Percentiles rank a stretch among this genome's conserved stretches.
These are phyloP conservation scores for Chlorella ohadii DNA, from an alignment of 139 green algal species.

Conservation along the genomic window DNA sequence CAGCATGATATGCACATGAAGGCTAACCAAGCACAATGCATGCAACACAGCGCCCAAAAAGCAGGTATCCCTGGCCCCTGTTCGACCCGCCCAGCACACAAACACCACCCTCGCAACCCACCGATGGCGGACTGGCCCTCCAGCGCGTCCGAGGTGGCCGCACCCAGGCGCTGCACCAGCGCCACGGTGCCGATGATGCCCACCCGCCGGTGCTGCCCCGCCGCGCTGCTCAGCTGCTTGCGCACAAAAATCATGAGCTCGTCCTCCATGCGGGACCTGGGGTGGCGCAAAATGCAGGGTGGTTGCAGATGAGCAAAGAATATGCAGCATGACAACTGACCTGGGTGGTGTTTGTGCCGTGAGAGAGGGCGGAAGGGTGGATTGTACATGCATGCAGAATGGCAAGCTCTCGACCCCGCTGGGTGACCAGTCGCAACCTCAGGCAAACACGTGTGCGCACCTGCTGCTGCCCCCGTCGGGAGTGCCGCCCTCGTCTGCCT, in stretches of 20 bases:
- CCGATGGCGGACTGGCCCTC: background rate
- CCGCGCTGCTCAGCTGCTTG: slow-evolving; percentile 42
- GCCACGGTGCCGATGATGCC: slow-evolving; percentile 50
- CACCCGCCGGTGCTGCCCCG: slow-evolving; percentile 27
- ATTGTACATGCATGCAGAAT: too few species aligned
- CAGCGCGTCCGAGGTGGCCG: background rate
- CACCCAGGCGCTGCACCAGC: slow-evolving; percentile 47
- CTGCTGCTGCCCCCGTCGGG: background rate
- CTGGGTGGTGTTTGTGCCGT: too few species aligned
- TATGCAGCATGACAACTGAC: too few species aligned
- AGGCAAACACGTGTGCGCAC: background rate
- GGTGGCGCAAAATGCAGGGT: too few species aligned
- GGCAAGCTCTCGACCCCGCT: too few species aligned
- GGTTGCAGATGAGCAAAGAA: background rate
- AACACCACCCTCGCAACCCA: background rate
- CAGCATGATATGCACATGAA: too few species aligned
- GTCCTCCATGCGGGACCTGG: slow-evolving; percentile 45
- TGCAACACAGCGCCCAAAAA: too few species aligned
- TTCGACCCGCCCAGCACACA: too few species aligned
- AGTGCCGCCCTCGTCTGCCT: background rate
- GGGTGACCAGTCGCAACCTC: too few species aligned
- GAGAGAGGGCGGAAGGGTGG: too few species aligned
- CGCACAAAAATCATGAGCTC: slow-evolving; percentile 49
- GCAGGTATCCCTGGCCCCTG: too few species aligned
- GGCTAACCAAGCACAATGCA: too few species aligned